A percentile compares a stretch with the other conserved stretches of the same genome.
Evolutionary conservation across 2,329 filamentous ascomycete species (phyloP).

Genomic region (Chaetomium sp.): DNA sequence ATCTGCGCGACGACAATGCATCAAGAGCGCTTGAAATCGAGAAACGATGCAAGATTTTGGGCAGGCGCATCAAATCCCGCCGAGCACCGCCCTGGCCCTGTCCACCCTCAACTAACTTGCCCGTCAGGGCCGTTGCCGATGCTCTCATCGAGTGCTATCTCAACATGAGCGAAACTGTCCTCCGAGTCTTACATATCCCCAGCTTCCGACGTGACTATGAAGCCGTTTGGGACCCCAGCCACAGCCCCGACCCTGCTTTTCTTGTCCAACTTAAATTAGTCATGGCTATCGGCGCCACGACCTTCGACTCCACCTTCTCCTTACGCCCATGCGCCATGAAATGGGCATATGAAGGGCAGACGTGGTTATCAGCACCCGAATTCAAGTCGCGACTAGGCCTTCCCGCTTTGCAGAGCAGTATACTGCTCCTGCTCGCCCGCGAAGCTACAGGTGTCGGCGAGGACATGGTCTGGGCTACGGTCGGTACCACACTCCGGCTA

Average conservation of each 20-base stretch:
- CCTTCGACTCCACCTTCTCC: constrained; percentile 54
- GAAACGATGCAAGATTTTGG: constrained; percentile 55
- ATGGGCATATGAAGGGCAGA: constrained; percentile 61
- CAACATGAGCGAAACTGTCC: constrained; percentile 48
- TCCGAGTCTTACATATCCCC: constrained; percentile 56
- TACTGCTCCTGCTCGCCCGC: constrained; percentile 49
- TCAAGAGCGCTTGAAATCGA: constrained; percentile 44
- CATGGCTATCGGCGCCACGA: constrained; percentile 57
- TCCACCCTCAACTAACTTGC: constrained; percentile 48
- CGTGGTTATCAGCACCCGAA: constrained; percentile 55
- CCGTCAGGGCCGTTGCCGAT: constrained; percentile 49
- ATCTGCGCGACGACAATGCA: constrained; percentile 41
- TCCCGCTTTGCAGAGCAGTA: constrained; percentile 52
- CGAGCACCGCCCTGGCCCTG: constrained; percentile 54
- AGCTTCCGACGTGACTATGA: constrained; percentile 54
- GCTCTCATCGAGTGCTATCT: constrained; percentile 53
- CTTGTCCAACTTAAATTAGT: constrained; percentile 60
- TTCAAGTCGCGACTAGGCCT: constrained; percentile 56
- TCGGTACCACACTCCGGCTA: constrained; percentile 48
- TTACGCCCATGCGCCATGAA: constrained; percentile 52
- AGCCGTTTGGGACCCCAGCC: constrained; percentile 47
- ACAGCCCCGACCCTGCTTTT: constrained; percentile 46
- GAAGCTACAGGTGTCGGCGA: constrained; percentile 44
- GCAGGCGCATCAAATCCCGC: constrained; percentile 54
- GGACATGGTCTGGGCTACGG: constrained; percentile 52